Evolutionary conservation across 306 rosid genomes (phyloP).

Genomic region (Lathyrus oleraceus): DNA sequence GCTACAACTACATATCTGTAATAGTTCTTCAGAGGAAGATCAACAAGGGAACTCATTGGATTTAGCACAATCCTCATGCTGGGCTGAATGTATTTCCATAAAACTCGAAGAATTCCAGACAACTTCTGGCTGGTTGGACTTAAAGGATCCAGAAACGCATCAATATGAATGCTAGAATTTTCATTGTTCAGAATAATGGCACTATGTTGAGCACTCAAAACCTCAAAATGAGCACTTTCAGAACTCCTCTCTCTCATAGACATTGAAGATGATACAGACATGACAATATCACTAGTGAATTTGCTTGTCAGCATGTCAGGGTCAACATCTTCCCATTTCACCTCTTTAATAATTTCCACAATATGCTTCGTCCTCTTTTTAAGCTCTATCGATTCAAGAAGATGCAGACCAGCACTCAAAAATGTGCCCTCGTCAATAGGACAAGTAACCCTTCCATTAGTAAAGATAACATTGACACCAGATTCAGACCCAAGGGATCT

Average conservation of each 20-base stretch:
- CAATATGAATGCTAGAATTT: slow-evolving; percentile 81
- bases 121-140: slow-evolving; percentile 90
- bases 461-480: too few species aligned
- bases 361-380: too few species aligned
- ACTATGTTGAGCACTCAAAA: slow-evolving; percentile 74
- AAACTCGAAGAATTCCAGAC: slow-evolving; percentile 78
- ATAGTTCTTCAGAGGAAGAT: slow-evolving; percentile 95
- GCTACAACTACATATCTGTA: slow-evolving; percentile 93
- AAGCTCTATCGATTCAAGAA: too few species aligned
- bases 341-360: too few species aligned
- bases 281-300: too few species aligned
- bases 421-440: too few species aligned
- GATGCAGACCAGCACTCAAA: too few species aligned
- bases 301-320: too few species aligned
- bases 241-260: slow-evolving; percentile 81
- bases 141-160: slow-evolving; percentile 91
- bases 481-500: slow-evolving; percentile 58
- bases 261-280: slow-evolving; percentile 84
- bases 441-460: too few species aligned
- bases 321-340: too few species aligned
- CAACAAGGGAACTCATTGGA: slow-evolving; percentile 97
- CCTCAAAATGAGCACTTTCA: slow-evolving; percentile 85
- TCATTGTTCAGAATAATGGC: slow-evolving; percentile 72
- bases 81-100: slow-evolving; percentile 82
- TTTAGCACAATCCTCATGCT: slow-evolving; percentile 95